These are phyloP conservation scores for Fomitopsis pinicola DNA, from an alignment of 1,284 basidiomycete genomes.

Conservation along the genomic window DNA sequence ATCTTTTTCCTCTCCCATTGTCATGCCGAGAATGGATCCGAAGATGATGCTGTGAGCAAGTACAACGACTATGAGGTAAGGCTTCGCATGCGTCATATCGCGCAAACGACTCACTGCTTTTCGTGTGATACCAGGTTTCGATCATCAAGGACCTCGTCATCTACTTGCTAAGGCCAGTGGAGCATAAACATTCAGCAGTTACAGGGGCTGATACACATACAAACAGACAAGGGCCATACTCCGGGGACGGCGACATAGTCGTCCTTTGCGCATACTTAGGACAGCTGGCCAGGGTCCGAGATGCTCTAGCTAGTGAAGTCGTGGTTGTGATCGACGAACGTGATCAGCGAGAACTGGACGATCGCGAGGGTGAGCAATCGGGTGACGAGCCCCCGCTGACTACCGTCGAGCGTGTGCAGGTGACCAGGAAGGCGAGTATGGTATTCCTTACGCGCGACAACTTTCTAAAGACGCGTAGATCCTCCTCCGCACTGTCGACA, in stretches of 20 bases:
- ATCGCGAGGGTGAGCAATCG: constrained; percentile 35
- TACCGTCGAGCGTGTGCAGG: constrained; percentile 26
- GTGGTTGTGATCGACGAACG: constrained; percentile 65
- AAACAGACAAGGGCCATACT: constrained; percentile 29
- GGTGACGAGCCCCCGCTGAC: background rate
- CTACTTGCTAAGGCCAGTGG: constrained; percentile 47
- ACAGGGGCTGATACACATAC: background rate
- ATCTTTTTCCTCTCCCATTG: constrained; percentile 58
- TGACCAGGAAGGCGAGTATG: constrained; percentile 38
- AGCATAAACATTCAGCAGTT: no score
- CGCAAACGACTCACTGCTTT: background rate
- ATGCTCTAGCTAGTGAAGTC: constrained; percentile 50
- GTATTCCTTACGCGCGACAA: background rate
- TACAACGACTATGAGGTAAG: constrained; percentile 64
- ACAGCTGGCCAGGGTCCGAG: constrained; percentile 44
- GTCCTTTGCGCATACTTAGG: constrained; percentile 75
- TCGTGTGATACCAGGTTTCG: constrained; percentile 34
- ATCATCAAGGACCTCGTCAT: constrained; percentile 71
- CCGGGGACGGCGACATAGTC: constrained; percentile 56
- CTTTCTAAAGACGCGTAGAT: constrained; percentile 35
- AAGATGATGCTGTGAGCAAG: constrained; percentile 58
- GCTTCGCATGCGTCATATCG: background rate
- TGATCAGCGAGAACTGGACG: constrained; percentile 54
- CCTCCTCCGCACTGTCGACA: constrained; percentile 69
- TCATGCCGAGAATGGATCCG: constrained; percentile 48